Evolutionary conservation across 768 basidiomycete genomes (phyloP), one percentile per base, ranked within the genome.

Genomic region (Tubosaeta brunneosetosa): DNA sequence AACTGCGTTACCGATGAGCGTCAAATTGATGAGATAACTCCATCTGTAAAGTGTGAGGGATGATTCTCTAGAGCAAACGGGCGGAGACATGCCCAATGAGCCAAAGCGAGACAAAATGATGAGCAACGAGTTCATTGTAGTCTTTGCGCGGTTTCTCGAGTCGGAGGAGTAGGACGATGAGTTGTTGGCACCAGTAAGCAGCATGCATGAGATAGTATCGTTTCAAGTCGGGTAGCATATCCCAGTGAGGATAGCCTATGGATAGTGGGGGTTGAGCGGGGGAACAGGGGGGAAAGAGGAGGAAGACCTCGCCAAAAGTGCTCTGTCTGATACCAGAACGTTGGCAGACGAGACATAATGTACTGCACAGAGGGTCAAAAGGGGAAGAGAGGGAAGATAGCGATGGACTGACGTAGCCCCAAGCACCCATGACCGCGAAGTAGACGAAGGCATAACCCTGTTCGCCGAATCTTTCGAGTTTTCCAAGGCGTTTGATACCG

Each of bases 111-210:
- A 98, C 91, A 40, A 94, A 61, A 66, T 99, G 97, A 66, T 99
- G 97, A 0, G 79, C 79, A 17, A 97, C 80, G 14, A 97, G 82
- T 68, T 97, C 95, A 17, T 67, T 61, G 66, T 86, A 93, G 67
- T 99, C 97, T 67, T 89, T 92, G 46, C 97, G 81, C 0, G 97
- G 95, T 67, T 97, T 97, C 72, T 99, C 97, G 13, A 99, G 79
- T 43, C 84, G 75, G 12, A 94, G 79, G 3, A 88, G 72, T 8
- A 97, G 78, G 16, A 99, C 85, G 17, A 98, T 70, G 55, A 94
- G 77, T 67, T 99, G 94, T 64, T 98, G 94, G 44, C 84, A 80
- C 97, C 97, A 98, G 69, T 97, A 97, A 2, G 94, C 77, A 54
- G 82, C 80, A 66, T 99, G 95, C 73, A 94, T 81, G 51, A 99